phyloP scores from a whole-genome alignment of 768 basidiomycete genomes.

The Tricholoma furcatifolium region DNA sequence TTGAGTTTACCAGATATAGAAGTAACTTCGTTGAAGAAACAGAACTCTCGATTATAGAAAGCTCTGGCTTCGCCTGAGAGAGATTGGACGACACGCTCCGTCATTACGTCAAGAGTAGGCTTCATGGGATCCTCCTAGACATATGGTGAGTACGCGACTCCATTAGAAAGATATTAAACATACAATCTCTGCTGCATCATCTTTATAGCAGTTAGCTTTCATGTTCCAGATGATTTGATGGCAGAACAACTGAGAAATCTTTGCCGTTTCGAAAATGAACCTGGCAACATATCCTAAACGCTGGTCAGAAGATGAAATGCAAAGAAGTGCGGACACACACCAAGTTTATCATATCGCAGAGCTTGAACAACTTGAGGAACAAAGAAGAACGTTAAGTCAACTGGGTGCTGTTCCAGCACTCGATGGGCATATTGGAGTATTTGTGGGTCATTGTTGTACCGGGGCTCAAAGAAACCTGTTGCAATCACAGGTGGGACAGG shows the following conservation, averaged over 20 bases:
- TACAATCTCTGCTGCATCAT: conserved; percentile 84
- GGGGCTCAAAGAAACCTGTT: conserved; percentile 80
- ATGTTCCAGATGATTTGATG: conserved; percentile 99
- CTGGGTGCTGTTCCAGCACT: conserved; percentile 91
- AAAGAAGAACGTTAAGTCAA: conserved; percentile 96
- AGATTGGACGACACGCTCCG: conserved; percentile 71
- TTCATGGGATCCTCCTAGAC: conserved; percentile 92
- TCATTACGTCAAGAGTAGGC: conserved; percentile 89
- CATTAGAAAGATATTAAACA: conserved; percentile 21
- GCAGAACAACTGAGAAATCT: conserved; percentile 96
- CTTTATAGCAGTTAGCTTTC: conserved; percentile 97
- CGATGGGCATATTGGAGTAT: conserved; percentile 95
- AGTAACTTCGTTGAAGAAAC: conserved; percentile 94
- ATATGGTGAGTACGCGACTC: neutral
- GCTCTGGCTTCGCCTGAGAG: conserved; percentile 84
- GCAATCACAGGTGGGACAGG: conserved; percentile 84
- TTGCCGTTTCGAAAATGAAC: conserved; percentile 96
- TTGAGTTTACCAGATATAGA: conserved; percentile 98
- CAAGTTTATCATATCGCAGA: conserved; percentile 84
- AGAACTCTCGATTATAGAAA: conserved; percentile 95
- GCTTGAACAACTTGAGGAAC: conserved; percentile 99
- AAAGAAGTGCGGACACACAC: conserved; percentile 38
- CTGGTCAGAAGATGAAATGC: neutral
- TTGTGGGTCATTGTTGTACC: conserved; percentile 79
- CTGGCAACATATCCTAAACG: conserved; percentile 82